A percentile compares a stretch with the other conserved stretches of the same genome.
Evolutionary conservation across 441 rosid genomes (phyloP).

Genomic region (Euphorbia neoarborescens): DNA sequence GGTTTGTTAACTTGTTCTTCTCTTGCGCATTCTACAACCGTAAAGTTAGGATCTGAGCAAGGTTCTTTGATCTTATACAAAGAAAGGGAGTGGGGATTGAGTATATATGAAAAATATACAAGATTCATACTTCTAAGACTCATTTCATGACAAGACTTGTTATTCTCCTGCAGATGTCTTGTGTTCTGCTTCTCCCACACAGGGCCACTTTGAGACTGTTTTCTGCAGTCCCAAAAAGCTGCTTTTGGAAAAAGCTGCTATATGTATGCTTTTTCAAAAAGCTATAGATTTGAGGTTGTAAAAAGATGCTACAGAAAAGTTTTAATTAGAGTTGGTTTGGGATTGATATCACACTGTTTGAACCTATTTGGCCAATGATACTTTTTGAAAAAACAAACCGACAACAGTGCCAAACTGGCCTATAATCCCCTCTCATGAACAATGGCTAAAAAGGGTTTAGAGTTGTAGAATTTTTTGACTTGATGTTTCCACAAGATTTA

Average conservation of each 20-base stretch:
- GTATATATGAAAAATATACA: not conserved
- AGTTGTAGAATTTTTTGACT: slow-evolving; percentile 6
- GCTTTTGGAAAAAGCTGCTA: no score
- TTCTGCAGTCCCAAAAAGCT: no score
- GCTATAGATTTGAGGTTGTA: no score
- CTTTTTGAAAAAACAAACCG: not conserved
- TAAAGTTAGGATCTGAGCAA: not conserved
- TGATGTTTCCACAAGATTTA: slow-evolving; percentile 12
- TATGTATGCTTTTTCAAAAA: not conserved
- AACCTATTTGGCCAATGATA: no score
- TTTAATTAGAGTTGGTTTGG: no score
- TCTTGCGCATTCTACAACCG: not conserved
- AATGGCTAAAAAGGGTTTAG: not conserved
- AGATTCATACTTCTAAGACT: not conserved
- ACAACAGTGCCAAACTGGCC: no score
- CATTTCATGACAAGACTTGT: not conserved
- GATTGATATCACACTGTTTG: no score
- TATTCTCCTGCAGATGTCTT: not conserved
- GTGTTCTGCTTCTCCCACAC: not conserved
- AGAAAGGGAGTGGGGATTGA: not conserved
- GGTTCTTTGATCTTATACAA: not conserved
- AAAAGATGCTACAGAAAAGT: no score
- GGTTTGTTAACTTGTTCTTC: not conserved
- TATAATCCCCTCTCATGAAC: no score
- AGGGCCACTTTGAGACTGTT: not conserved